phyloP scores from a whole-genome alignment of 1,284 basidiomycete species.

The Peniophora sp. region DNA sequence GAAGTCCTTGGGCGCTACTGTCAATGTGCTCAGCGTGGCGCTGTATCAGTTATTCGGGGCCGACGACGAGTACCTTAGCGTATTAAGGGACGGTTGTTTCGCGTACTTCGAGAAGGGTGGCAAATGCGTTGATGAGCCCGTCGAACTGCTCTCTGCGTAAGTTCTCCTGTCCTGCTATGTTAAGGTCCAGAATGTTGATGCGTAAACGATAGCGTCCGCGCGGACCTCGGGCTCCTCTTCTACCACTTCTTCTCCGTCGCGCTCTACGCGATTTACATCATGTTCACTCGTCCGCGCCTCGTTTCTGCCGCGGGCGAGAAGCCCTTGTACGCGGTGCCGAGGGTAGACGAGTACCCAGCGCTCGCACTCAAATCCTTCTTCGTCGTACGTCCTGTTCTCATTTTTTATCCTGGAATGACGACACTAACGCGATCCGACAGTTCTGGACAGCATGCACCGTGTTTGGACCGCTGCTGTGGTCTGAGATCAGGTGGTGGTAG shows the following conservation, averaged over 20 bases:
- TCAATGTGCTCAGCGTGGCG: slow-evolving; percentile 88
- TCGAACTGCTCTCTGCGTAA: slow-evolving; percentile 79
- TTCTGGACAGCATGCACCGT: slow-evolving; percentile 87
- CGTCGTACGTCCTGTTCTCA: slow-evolving; percentile 38
- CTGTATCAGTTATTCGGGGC: slow-evolving; percentile 90
- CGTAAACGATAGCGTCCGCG: slow-evolving; percentile 44
- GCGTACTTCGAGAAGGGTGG: slow-evolving; percentile 96
- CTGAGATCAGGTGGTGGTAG: slow-evolving; percentile 61
- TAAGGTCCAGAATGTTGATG: neutral
- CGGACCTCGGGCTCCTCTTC: slow-evolving; percentile 73
- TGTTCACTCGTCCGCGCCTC: slow-evolving; percentile 66
- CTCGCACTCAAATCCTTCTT: slow-evolving; percentile 44
- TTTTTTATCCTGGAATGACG: neutral
- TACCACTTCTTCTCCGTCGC: slow-evolving; percentile 96
- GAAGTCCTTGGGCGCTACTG: slow-evolving; percentile 74
- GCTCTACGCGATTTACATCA: slow-evolving; percentile 84
- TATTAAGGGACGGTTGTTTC: slow-evolving; percentile 91
- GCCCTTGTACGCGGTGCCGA: slow-evolving; percentile 28
- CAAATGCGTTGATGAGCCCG: slow-evolving; percentile 83
- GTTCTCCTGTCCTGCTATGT: slow-evolving; percentile 17
- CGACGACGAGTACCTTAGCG: slow-evolving; percentile 73
- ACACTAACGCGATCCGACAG: slow-evolving; percentile 27
- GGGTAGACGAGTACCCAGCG: slow-evolving; percentile 51
- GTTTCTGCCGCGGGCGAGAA: slow-evolving; percentile 22
- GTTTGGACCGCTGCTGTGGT: slow-evolving; percentile 80